Conservation (phyloP, 1,139 yeast species). For the Saccharomycopsis phalli region DNA sequence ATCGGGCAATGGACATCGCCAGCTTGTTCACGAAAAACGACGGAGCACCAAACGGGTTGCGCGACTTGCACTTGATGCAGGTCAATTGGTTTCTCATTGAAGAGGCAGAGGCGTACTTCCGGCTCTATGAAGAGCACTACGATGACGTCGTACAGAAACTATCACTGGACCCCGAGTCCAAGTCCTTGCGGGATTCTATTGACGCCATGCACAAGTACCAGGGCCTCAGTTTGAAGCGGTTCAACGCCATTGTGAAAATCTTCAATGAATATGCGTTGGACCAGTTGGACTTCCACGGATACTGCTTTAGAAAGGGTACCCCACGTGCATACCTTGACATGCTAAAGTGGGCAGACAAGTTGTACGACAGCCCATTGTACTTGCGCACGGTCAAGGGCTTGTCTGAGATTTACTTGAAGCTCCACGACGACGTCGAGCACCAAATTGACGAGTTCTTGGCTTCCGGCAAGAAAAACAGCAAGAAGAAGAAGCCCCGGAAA, state of each 20-base stretch:
- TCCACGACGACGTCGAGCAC: slow-evolving; percentile 24
- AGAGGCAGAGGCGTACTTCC: slow-evolving; percentile 72
- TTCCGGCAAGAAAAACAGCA: slow-evolving; percentile 6
- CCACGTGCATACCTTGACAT: slow-evolving; percentile 72
- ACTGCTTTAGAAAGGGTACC: slow-evolving; percentile 85
- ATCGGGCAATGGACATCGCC: slow-evolving; percentile 65
- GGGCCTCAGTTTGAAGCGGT: slow-evolving; percentile 79
- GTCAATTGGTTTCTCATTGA: slow-evolving; percentile 85
- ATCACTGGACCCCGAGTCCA: too few relatives aligned
- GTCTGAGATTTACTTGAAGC: slow-evolving; percentile 45
- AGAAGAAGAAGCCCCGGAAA: slow-evolving; percentile 9
- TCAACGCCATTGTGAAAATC: slow-evolving; percentile 53
- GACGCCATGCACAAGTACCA: slow-evolving; percentile 36
- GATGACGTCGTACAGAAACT: slow-evolving; percentile 18
- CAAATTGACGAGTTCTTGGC: slow-evolving; percentile 6
- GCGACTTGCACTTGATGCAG: slow-evolving; percentile 83
- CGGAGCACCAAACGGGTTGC: slow-evolving; percentile 66
- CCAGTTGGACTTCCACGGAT: slow-evolving; percentile 90
- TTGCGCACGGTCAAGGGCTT: slow-evolving; percentile 64
- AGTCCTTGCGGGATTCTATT: slow-evolving; percentile 26
- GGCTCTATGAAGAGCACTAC: slow-evolving; percentile 30
- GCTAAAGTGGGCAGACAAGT: slow-evolving; percentile 69
- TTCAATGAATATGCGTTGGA: slow-evolving; percentile 70
- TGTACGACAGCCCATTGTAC: slow-evolving; percentile 64
- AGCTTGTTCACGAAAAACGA: slow-evolving; percentile 83